Conservation (phyloP, 2,329 filamentous ascomycete species). For the Tothia fuscella region DNA sequence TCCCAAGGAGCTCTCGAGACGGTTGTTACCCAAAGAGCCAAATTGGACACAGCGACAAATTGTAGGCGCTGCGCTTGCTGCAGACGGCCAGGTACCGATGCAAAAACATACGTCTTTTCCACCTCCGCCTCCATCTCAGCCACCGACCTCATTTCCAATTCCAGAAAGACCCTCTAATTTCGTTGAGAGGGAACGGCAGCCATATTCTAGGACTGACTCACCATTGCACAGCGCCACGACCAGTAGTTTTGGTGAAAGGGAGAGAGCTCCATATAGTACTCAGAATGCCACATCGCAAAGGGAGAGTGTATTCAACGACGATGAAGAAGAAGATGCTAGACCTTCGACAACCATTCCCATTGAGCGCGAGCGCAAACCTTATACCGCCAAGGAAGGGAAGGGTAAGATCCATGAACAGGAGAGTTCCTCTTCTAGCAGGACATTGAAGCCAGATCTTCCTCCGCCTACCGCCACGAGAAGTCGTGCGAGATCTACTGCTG, state of each 20-base stretch:
- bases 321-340: constrained; percentile 6
- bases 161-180: too few relatives aligned
- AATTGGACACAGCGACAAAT: constrained; percentile 47
- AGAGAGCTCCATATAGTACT: neutral
- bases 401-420: constrained; percentile 44
- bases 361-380: constrained; percentile 55
- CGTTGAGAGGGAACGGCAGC: too few relatives aligned
- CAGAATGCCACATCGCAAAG: constrained; percentile 1
- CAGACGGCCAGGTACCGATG: constrained; percentile 21
- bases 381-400: constrained; percentile 44
- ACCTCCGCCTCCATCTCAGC: constrained; percentile 20
- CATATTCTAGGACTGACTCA: too few relatives aligned
- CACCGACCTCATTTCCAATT: constrained; percentile 10
- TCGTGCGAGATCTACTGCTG: neutral
- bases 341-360: constrained; percentile 37
- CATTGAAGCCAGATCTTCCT: constrained; percentile 1
- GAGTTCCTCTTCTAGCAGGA: constrained; percentile 9
- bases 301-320: constrained; percentile 10
- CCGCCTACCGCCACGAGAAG: neutral
- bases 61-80: constrained; percentile 44
- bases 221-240: neutral
- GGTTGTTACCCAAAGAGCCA: constrained; percentile 52
- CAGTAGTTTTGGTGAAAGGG: constrained; percentile 2
- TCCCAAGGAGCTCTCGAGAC: constrained; percentile 64
- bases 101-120: constrained; percentile 24